Base-by-base conservation (phyloP, 2,329 filamentous ascomycete species). In the Dactylellina leptospora region DNA sequence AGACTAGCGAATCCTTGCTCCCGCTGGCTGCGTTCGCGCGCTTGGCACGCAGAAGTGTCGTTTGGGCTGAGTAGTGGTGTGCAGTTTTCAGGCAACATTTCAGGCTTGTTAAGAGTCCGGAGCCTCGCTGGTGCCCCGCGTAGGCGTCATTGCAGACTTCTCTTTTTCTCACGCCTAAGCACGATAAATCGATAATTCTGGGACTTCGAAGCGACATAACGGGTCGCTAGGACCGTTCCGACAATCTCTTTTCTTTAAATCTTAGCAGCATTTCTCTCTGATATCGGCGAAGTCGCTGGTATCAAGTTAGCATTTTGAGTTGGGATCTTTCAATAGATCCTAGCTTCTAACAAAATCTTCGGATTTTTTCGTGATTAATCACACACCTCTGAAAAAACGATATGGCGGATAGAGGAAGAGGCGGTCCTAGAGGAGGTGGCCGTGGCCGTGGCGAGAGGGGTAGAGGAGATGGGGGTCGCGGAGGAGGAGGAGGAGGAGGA, bases 401-500 rank as follows among this genome's bases (percentile, higher is more conserved):
- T 36, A 71, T 71, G 66, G 51, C 66, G n/a, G 66, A 71, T 27
- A 58, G 66, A 25, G 66, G 66, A 16, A 23, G 63, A 30, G 50
- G 64, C 13, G 36, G 18, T 16, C 36, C 13, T 40, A 16, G 36
- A n/a, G 28, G 56, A 18, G 40, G 56, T 22, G 44, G 44, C 25
- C 22, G 54, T 30, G 40, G 54, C 8, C 18, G 44, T 30, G 53
- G 62, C 10, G 45, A 40, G 22, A 36, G 58, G n/a, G 36, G 58
- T 33, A 55, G 61, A 33, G 59, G 63, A 18, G 22, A 36, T 10
- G 16, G 50, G 13, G 53, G 78, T 38, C 77, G 78, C 20, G 16
- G 45, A 30, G 27, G 50, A 1, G 64, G 56, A 10, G 36, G 44
- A 13, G 11, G 56, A 25, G 33, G 51, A 33, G 55, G 63, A 18